Base-by-base conservation (phyloP, 495 filamentous ascomycete species). In the Xylaria intraflava region DNA sequence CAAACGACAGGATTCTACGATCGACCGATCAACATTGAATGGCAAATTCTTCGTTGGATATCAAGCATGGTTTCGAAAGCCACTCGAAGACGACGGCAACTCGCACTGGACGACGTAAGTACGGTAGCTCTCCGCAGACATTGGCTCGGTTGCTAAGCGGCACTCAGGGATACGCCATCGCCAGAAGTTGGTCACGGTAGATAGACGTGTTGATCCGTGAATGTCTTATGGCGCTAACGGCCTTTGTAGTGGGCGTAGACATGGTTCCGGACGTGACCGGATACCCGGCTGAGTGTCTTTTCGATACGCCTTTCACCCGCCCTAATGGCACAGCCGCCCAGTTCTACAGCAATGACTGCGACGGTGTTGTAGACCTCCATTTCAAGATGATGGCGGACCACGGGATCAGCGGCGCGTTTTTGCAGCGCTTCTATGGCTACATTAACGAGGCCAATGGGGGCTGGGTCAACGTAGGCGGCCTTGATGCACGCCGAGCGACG, bases 261-360 rank as follows among this genome's bases (percentile, higher is more conserved):
- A 63, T 65, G 57, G 51, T 69, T 49, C 66, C 62, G 0, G 61
- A 66, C 39, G 51, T 69, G 1, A 61, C 62, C 31, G 59, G 60
- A 6, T 69, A 69, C 40, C 64, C 64, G 4, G n/a, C 57, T 12
- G 64, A 65, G 1, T 69, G 66, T 41, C 56, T 69, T 6, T 69
- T 69, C 23, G 49, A 62, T 30, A 67, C 62, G 6, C 53, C 54
- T 2, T 65, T 69, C 41, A 63, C 52, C 7, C 55, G 60, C 12
- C 57, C 59, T 14, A 41, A 57, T 33, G 57, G 62, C 5, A 49
- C 46, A 20, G 4, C 46, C 9, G 56, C 58, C 11, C 54, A 62
- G 19, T 62, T 69, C 46, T 69, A 65, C 49, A 65, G 62, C 36
- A 65, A 64, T 26, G 62, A 66, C 24, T 69, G 66, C 46, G 59